Base-by-base conservation (phyloP, 495 filamentous ascomycete species). In the Diplogelasinospora grovesii region DNA sequence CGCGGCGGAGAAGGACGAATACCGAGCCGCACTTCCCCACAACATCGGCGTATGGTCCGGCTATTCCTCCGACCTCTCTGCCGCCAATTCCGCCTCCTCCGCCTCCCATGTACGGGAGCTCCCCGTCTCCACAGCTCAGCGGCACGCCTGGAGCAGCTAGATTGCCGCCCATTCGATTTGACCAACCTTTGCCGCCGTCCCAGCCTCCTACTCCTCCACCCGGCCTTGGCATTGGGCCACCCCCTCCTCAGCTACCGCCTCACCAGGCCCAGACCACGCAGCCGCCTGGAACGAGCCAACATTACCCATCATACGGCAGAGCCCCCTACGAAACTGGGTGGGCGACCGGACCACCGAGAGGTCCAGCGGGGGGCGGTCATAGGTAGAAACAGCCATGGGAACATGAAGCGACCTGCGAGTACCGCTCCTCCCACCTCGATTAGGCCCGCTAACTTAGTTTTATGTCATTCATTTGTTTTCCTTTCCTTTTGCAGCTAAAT, bases 1-100 rank as follows among this genome's bases (percentile, higher is more conserved):
- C 63, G n/a, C 59, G 63, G 41, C 61, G 68, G 33, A 57, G 67
- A 10, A 48, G 68, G 33, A 70, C 65, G 3, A 68, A 73, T 21
- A 56, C 68, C 9, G 65, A 66, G 21, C 58, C 67, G 20, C 59
- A 66, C 13, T 60, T 56, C 6, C 23, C 53, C 9, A 57, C 54
- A 29, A 49, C 52, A 23, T 60, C 66, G n/a, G n/a, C n/a, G 6
- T 69, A 70, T 35, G 52, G 40, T 26, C 39, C 57, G 9, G n/a
- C n/a, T n/a, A 46, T 50, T 21, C 36, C 56, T 18, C 52, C 64
- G 1, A 49, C 57, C 3, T 47, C 54, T 22, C 41, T 69, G 15
- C 65, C 65, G 16, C 61, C 67, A 15, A 63, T 68, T 8, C 26
- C 35, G 18, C 36, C 42, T 4, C 29, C 22, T n/a, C 30, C 61